Conservation (phyloP, 371 early-diverging fungal species). For the Rhizopus arrhizus region DNA sequence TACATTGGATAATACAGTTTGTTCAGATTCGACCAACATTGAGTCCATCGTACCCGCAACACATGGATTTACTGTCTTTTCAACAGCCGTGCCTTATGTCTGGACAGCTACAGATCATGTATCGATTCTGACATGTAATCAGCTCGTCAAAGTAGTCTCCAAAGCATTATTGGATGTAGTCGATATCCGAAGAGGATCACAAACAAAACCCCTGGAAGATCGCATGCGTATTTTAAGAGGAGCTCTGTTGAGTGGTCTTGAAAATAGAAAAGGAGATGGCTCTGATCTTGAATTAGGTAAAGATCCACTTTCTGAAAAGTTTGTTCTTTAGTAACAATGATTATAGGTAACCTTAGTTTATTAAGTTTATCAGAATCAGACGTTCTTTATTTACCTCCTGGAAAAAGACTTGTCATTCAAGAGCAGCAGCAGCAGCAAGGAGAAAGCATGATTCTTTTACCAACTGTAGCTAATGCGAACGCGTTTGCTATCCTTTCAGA, state of each 20-base stretch:
- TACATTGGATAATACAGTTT: conserved; percentile 82
- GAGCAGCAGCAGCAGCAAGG: conserved; percentile 6
- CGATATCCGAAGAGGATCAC: conserved; percentile 66
- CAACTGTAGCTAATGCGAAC: conserved; percentile 40
- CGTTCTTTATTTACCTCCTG: conserved; percentile 24
- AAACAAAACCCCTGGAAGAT: conserved; percentile 65
- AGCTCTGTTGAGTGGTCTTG: conserved; percentile 62
- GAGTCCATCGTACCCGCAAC: conserved; percentile 67
- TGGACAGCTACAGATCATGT: conserved; percentile 93
- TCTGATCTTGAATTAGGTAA: conserved; percentile 42
- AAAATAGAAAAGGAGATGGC: conserved; percentile 46
- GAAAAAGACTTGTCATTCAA: conserved; percentile 21
- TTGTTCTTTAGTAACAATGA: background rate
- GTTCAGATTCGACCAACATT: conserved; percentile 79
- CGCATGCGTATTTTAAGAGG: conserved; percentile 69
- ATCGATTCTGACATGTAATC: conserved; percentile 91
- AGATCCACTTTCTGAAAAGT: background rate
- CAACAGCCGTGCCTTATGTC: conserved; percentile 78
- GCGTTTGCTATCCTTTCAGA: conserved; percentile 56
- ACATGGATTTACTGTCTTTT: conserved; percentile 75
- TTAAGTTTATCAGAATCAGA: conserved; percentile 18
- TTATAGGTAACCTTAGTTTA: conserved; percentile 31
- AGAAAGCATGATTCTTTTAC: conserved; percentile 30
- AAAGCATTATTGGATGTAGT: conserved; percentile 64
- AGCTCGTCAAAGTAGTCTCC: conserved; percentile 72